phyloP scores from a whole-genome alignment of 345 rosid genomes.

The Durio zibethinus region DNA sequence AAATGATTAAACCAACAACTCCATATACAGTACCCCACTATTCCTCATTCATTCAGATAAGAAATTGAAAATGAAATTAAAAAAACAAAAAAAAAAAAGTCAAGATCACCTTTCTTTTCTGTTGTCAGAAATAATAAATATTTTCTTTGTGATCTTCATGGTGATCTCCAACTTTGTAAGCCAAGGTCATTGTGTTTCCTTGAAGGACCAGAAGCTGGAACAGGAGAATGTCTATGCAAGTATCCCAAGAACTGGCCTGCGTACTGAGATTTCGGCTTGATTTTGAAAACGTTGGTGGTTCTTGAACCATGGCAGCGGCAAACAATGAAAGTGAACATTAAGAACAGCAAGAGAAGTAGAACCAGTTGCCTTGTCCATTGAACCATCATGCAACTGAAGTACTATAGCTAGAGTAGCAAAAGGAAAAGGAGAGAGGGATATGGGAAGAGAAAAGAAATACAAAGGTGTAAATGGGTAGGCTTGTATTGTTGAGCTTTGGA shows the following conservation, averaged over 20 bases:
- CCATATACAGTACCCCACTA: not conserved
- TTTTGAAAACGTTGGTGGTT: slow-evolving; percentile 36
- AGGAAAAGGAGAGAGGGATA: not conserved
- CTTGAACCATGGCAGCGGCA: slow-evolving; percentile 49
- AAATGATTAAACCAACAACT: slow-evolving; percentile 17
- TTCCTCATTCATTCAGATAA: not conserved
- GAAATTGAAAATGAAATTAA: slow-evolving; percentile 11
- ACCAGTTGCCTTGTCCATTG: slow-evolving; percentile 30
- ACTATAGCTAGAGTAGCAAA: not conserved
- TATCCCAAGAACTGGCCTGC: slow-evolving; percentile 62
- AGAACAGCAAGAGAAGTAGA: slow-evolving; percentile 15
- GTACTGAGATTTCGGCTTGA: slow-evolving; percentile 35
- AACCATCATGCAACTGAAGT: slow-evolving; percentile 33
- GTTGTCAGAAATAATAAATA: not conserved
- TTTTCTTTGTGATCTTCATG: slow-evolving; percentile 21
- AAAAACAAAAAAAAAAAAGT: not conserved
- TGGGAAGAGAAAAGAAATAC: not conserved
- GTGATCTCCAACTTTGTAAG: slow-evolving; percentile 55
- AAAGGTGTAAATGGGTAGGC: not conserved
- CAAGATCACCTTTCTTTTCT: slow-evolving; percentile 19
- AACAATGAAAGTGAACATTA: slow-evolving; percentile 25
- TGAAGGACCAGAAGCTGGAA: slow-evolving; percentile 92
- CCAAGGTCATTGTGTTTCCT: slow-evolving; percentile 88
- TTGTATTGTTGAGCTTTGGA: not conserved
- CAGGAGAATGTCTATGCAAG: slow-evolving; percentile 76